phyloP scores from a whole-genome alignment of 345 rosid species.

The Moricandia moricandioides region DNA sequence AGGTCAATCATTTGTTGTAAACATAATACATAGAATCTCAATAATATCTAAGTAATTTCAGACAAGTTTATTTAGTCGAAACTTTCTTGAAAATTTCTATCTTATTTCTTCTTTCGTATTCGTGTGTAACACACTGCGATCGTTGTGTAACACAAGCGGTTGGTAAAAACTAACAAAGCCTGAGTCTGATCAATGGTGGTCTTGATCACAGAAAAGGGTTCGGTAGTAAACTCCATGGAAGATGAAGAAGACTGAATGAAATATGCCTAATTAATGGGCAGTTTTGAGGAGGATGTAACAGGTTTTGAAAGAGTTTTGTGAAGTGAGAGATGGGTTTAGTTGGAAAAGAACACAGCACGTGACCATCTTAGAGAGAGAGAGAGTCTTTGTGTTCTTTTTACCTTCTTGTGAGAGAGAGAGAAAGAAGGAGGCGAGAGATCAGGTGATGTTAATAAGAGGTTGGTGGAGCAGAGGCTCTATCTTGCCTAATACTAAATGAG shows the following conservation, averaged over 20 bases:
- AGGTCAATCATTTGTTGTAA: too few species aligned
- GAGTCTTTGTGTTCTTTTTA: slow-evolving; percentile 42
- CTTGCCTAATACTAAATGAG: slow-evolving; percentile 21
- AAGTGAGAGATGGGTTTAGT: slow-evolving; percentile 36
- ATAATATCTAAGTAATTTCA: too few species aligned
- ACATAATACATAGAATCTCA: too few species aligned
- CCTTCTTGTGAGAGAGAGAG: slow-evolving; percentile 27
- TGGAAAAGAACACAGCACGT: slow-evolving; percentile 44
- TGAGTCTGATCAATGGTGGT: slow-evolving; percentile 13
- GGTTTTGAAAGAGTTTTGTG: slow-evolving; percentile 42
- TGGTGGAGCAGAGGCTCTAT: slow-evolving; percentile 36
- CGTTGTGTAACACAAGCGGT: too few species aligned
- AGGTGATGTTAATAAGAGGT: slow-evolving; percentile 37
- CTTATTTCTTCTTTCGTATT: too few species aligned
- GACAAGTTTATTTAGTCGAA: too few species aligned
- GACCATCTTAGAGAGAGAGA: slow-evolving; percentile 40
- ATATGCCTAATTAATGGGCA: background rate
- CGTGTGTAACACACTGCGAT: too few species aligned
- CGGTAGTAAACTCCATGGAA: slow-evolving; percentile 16
- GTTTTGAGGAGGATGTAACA: slow-evolving; percentile 34
- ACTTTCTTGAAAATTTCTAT: too few species aligned
- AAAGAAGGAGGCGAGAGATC: slow-evolving; percentile 31
- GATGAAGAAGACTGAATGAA: background rate
- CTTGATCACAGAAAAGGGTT: background rate
- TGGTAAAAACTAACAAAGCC: background rate